phyloP scores from a whole-genome alignment of 306 rosid genomes.

The Dryas alaskensis region DNA sequence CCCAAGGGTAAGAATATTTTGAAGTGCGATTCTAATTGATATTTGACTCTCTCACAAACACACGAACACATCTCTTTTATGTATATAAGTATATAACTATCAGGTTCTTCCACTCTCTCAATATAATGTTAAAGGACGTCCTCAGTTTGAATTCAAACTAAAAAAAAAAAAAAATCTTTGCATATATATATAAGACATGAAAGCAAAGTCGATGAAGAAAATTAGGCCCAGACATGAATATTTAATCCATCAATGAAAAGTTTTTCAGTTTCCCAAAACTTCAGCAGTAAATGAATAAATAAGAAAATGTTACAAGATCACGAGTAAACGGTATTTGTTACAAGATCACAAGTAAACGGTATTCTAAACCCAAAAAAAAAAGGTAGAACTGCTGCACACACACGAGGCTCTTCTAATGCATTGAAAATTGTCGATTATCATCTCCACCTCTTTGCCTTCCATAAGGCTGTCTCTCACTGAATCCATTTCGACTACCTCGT shows the following conservation, averaged over 20 bases:
- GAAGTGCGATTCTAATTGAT: too few species aligned
- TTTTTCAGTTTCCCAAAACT: neutral
- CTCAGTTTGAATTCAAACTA: too few species aligned
- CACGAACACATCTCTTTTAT: too few species aligned
- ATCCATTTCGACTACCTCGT: conserved; percentile 57
- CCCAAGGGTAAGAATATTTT: too few species aligned
- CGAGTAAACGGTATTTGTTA: neutral
- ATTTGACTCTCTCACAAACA: too few species aligned
- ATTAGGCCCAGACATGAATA: neutral
- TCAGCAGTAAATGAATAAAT: neutral
- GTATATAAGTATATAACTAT: too few species aligned
- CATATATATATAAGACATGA: too few species aligned
- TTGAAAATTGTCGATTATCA: conserved; percentile 36
- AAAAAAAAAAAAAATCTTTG: too few species aligned
- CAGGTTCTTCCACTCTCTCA: too few species aligned
- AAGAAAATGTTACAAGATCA: neutral
- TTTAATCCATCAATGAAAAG: neutral
- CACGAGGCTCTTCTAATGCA: conserved; percentile 28
- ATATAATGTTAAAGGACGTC: too few species aligned
- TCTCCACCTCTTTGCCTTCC: conserved; percentile 45
- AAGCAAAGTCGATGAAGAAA: too few species aligned
- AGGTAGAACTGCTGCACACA: conserved; percentile 10
- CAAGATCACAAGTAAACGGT: neutral
- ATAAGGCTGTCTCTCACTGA: conserved; percentile 65
- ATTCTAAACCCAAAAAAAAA: neutral